Evolutionary conservation across 371 early-diverging fungal genomes (phyloP).

Genomic region (Mortierella sp.): DNA sequence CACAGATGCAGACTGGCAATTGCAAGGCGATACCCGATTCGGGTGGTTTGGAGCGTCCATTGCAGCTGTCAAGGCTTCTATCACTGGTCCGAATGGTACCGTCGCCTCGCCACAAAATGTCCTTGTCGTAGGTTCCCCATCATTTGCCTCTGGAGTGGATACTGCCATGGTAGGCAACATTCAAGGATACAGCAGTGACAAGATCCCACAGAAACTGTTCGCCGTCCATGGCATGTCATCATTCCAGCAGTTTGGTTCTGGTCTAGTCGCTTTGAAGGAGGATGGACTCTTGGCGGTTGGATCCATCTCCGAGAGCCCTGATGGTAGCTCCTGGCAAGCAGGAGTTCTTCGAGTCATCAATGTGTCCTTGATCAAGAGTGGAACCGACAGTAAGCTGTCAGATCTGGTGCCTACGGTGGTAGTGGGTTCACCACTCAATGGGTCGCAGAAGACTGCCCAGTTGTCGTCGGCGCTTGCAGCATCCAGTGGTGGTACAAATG

Average conservation of each 20-base stretch:
- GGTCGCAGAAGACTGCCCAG: slow-evolving; percentile 47
- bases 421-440: slow-evolving; percentile 25
- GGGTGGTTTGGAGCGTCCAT: slow-evolving; percentile 49
- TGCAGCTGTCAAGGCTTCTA: not conserved
- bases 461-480: slow-evolving; percentile 41
- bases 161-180: slow-evolving; percentile 42
- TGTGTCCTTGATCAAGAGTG: slow-evolving; percentile 11
- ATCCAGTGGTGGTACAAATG: slow-evolving; percentile 34
- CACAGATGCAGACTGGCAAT: slow-evolving; percentile 37
- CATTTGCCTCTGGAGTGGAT: slow-evolving; percentile 20
- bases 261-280: not conserved
- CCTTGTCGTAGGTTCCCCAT: slow-evolving; percentile 41
- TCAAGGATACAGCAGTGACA: slow-evolving; percentile 34
- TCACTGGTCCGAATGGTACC: not conserved
- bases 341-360: slow-evolving; percentile 38
- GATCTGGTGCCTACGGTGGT: slow-evolving; percentile 12
- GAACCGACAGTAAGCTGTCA: slow-evolving; percentile 15
- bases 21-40: slow-evolving; percentile 23
- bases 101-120: not conserved
- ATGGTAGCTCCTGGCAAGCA: slow-evolving; percentile 46
- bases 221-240: slow-evolving; percentile 39
- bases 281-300: slow-evolving; percentile 31
- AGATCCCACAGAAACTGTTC: slow-evolving; percentile 10
- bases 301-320: slow-evolving; percentile 34
- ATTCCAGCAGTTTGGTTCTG: slow-evolving; percentile 43